A percentile compares a stretch with the other conserved stretches of the same genome.
Evolutionary conservation across 2,329 filamentous ascomycete genomes (phyloP).

Genomic region (Alternaria consortialis): DNA sequence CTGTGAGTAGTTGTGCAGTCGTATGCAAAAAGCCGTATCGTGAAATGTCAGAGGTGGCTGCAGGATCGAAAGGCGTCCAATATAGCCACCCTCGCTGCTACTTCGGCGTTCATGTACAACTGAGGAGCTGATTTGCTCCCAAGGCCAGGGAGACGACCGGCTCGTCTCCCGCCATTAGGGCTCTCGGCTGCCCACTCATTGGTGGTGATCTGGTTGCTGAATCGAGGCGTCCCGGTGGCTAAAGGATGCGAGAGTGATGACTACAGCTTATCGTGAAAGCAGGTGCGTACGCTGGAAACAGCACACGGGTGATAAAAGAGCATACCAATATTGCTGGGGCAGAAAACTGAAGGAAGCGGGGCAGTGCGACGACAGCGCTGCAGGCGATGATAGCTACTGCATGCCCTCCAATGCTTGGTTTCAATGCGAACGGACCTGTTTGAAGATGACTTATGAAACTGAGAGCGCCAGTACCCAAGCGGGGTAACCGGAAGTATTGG

Average conservation of each 20-base stretch:
- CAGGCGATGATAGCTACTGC: conserved; percentile 5
- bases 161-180: conserved; percentile 31
- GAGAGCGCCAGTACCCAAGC: neutral
- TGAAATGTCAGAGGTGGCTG: conserved; percentile 6
- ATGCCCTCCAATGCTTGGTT: conserved; percentile 1
- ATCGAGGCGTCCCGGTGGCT: conserved; percentile 14
- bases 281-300: conserved; percentile 10
- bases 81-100: conserved; percentile 11
- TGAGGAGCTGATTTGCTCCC: conserved; percentile 21
- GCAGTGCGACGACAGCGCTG: conserved; percentile 13
- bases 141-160: conserved; percentile 28
- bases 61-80: conserved; percentile 5
- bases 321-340: conserved; percentile 4
- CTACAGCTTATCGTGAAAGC: conserved; percentile 17
- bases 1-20: neutral
- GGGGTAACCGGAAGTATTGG: conserved; percentile 15
- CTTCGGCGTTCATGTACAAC: conserved; percentile 12
- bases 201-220: conserved; percentile 15
- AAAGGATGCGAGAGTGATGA: conserved; percentile 11
- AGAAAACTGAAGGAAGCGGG: conserved; percentile 11
- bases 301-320: neutral
- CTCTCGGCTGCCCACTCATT: conserved; percentile 18
- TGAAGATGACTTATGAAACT: conserved; percentile 7
- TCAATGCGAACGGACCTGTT: conserved; percentile 7
- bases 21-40: neutral